Evolutionary conservation across 352 stramenopile species (phyloP).

Genomic region (Pythium guiyangense): DNA sequence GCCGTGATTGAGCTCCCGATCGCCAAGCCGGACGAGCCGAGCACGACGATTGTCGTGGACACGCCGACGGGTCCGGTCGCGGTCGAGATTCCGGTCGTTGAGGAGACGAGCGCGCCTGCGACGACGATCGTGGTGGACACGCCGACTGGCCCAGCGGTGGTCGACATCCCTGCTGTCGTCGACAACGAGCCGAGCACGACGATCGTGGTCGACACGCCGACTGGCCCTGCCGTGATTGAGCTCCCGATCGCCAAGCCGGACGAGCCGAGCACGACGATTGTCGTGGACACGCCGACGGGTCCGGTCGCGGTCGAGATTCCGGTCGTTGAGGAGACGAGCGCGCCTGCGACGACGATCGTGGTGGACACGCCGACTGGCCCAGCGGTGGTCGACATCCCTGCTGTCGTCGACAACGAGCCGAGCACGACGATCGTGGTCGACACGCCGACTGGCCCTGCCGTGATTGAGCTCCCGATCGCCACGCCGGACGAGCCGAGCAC

Average conservation of each 20-base stretch:
- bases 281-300: slow-evolving; percentile 3
- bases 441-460: too few species aligned
- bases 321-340: too few species aligned
- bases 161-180: too few species aligned
- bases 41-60: slow-evolving; percentile 8
- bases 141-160: too few species aligned
- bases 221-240: too few species aligned
- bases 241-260: background rate
- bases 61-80: slow-evolving; percentile 4
- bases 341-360: background rate
- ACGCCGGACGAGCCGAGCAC: slow-evolving; percentile 2
- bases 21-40: slow-evolving; percentile 2
- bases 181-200: too few species aligned
- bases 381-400: background rate
- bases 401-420: too few species aligned
- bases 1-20: background rate
- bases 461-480: slow-evolving; percentile 4
- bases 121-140: too few species aligned
- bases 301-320: background rate
- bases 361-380: slow-evolving; percentile 4
- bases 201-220: too few species aligned
- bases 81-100: slow-evolving; percentile 8
- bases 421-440: too few species aligned
- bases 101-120: too few species aligned
- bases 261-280: slow-evolving; percentile 3